Percentiles rank a stretch among this genome's conserved stretches.
These are phyloP conservation scores for Pelargonium australe DNA, from an alignment of 441 rosid species.

Conservation along the genomic window DNA sequence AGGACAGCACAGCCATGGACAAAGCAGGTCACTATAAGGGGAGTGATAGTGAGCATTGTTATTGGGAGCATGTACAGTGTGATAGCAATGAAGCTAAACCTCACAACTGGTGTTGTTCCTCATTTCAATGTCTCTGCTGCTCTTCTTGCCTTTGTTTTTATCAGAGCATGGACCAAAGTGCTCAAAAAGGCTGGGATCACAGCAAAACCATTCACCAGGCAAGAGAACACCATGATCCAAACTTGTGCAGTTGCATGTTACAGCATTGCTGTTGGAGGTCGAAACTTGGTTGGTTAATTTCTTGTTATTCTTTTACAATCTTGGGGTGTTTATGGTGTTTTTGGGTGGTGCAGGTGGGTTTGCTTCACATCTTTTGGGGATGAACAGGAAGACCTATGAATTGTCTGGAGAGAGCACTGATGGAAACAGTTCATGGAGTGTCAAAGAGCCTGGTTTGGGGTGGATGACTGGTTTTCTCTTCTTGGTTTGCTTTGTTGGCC, in stretches of 20 bases:
- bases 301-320: neutral
- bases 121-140: conserved; percentile 91
- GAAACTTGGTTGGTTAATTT: neutral
- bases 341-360: conserved; percentile 61
- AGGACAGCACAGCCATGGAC: conserved; percentile 64
- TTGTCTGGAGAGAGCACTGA: conserved; percentile 47
- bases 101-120: conserved; percentile 89
- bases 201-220: conserved; percentile 70
- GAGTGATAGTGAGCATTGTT: conserved; percentile 49
- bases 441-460: conserved; percentile 72
- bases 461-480: conserved; percentile 90
- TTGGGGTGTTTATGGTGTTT: neutral
- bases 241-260: conserved; percentile 93
- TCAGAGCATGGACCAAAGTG: conserved; percentile 69
- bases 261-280: conserved; percentile 84
- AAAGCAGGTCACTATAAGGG: conserved; percentile 66
- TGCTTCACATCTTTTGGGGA: conserved; percentile 78
- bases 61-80: conserved; percentile 79
- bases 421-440: conserved; percentile 57
- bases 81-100: conserved; percentile 70
- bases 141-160: conserved; percentile 61
- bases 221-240: conserved; percentile 82
- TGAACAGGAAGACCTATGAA: conserved; percentile 63
- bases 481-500: conserved; percentile 69
- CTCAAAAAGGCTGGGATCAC: conserved; percentile 57